These are phyloP conservation scores for Ilex aquifolium DNA, from an alignment of 257 asterid species.

Conservation along the genomic window DNA sequence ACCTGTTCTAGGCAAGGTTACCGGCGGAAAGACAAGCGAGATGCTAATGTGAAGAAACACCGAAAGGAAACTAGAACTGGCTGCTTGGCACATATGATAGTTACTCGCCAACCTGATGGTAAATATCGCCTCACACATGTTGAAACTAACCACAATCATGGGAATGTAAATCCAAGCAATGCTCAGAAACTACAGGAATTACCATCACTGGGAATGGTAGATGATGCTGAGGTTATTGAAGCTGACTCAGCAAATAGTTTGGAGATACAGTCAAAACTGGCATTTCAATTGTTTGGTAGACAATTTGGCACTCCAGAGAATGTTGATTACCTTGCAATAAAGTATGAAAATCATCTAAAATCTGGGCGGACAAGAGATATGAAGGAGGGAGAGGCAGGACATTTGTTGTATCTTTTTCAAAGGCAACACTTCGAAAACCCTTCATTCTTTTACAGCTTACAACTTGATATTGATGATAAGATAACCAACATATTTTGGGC, in stretches of 20 bases:
- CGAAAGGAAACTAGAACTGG: conserved; percentile 66
- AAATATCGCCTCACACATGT: conserved; percentile 47
- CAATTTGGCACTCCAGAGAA: conserved; percentile 45
- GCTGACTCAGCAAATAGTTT: conserved; percentile 32
- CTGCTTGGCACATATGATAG: conserved; percentile 57
- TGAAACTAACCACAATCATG: conserved; percentile 51
- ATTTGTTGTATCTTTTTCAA: conserved; percentile 43
- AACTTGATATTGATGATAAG: conserved; percentile 50
- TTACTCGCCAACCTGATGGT: conserved; percentile 48
- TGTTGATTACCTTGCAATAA: conserved; percentile 32
- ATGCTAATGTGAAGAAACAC: conserved; percentile 52
- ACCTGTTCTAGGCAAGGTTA: conserved; percentile 63
- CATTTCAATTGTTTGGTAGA: conserved; percentile 45
- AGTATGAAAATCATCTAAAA: conserved; percentile 31
- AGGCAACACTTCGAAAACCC: conserved; percentile 54
- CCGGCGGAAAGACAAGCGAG: conserved; percentile 54
- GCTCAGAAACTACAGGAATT: conserved; percentile 36
- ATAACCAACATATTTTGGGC: conserved; percentile 63
- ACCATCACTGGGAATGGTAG: conserved; percentile 20
- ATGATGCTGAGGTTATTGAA: conserved; percentile 36
- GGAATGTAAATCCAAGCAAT: conserved; percentile 36
- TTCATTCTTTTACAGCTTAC: conserved; percentile 42
- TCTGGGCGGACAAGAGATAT: conserved; percentile 45
- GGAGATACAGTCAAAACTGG: conserved; percentile 34
- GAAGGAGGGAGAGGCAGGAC: conserved; percentile 56